Percentiles rank a stretch among this genome's conserved stretches.
These are phyloP conservation scores for Phytophthora chlamydospora DNA, from an alignment of 352 stramenopile species.

Conservation along the genomic window DNA sequence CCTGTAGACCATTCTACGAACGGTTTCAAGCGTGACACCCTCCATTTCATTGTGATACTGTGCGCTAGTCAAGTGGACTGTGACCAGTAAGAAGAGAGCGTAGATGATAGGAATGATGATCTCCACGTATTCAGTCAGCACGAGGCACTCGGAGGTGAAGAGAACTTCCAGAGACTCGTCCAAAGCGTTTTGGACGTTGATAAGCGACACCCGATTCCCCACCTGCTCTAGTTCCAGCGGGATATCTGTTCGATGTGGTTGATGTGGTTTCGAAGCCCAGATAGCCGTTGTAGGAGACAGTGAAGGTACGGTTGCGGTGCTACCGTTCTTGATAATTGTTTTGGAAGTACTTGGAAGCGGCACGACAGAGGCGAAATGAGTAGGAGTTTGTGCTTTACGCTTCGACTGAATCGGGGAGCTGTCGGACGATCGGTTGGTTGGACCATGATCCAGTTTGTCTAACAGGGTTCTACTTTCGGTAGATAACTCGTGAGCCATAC, in stretches of 20 bases:
- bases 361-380: too few species aligned
- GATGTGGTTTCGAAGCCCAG: too few species aligned
- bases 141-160: constrained; percentile 33
- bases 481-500: background rate
- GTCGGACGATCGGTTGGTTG: background rate
- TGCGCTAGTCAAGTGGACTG: constrained; percentile 17
- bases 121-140: constrained; percentile 36
- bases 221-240: too few species aligned
- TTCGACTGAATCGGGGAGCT: background rate
- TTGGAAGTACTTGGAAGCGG: too few species aligned
- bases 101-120: constrained; percentile 35
- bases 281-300: too few species aligned
- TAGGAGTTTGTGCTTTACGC: background rate
- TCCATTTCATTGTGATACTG: constrained; percentile 33
- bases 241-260: too few species aligned
- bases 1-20: constrained; percentile 8
- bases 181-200: background rate
- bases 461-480: background rate
- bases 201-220: too few species aligned
- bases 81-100: constrained; percentile 6
- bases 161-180: constrained; percentile 9
- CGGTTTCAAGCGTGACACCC: background rate
- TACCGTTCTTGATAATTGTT: too few species aligned
- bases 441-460: background rate
- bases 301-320: too few species aligned